Evolutionary conservation across 345 rosid species (phyloP), one percentile per base, ranked within the genome.

Genomic region (Sonneratia alba): DNA sequence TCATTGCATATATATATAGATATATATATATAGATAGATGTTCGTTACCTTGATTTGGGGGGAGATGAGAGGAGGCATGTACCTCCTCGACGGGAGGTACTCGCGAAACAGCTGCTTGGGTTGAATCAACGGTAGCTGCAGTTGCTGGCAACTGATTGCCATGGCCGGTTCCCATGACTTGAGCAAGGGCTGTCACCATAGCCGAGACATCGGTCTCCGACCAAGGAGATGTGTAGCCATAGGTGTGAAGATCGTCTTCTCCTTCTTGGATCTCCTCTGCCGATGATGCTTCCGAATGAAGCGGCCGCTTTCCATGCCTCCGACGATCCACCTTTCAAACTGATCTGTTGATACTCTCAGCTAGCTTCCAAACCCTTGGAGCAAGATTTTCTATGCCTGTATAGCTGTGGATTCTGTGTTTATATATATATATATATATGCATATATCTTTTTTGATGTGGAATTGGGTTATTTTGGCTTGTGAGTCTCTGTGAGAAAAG

Each of bases 291-390:
- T 86, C 81, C 80, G 81, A 72, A 75, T 88, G 91, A 83, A 84
- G 87, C 65, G 88, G 83, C 78, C 90, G 81, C 80, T 88, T 89
- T 81, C 96, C 97, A 88, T 89, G 88, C 85, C 88, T 82, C 53
- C 84, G 88, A 57, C 10, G 63, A 89, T 86, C 87, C 89, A 88
- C 88, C 79, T 81, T 88, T 62, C 55, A 34, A 9, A 42, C 45
- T 42, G 45, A 9, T 42, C 6, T 42, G 6, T 42, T 5, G 45
- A 42, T 19, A 15, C 61, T 47, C 14, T 9, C 14, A 2, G 15
- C 15, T 9, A 13, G 15, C 51, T 47, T 47, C 49, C 51, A 47
- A 47, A 13, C 51, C 14, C 51, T 47, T 47, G 13, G 51, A 47
- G 51, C 9, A 47, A 2, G 15, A 10, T 13, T 40, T 9, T 47